phyloP scores from a whole-genome alignment of 306 rosid species.

The Dryas alaskensis region DNA sequence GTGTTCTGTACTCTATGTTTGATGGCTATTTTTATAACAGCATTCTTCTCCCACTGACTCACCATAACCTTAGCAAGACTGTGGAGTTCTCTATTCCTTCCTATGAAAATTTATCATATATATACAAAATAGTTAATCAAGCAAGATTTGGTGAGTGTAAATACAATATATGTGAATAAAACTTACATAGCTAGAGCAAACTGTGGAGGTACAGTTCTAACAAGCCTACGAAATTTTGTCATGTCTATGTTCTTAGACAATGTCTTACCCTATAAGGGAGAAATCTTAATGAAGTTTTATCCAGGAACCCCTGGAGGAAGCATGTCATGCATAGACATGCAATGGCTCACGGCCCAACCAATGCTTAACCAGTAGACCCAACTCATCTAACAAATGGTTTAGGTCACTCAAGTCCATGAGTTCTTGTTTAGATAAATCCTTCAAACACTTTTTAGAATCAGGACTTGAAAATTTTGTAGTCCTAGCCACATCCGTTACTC shows the following conservation, averaged over 20 bases:
- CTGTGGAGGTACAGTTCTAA: conserved; percentile 82
- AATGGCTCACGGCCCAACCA: conserved; percentile 90
- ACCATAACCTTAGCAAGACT: conserved; percentile 85
- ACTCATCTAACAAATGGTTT: conserved; percentile 66
- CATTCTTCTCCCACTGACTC: conserved; percentile 81
- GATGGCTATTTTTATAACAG: conserved; percentile 84
- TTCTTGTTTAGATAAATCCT: conserved; percentile 56
- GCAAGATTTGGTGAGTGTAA: conserved; percentile 13
- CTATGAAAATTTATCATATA: conserved; percentile 34
- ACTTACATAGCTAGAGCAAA: conserved; percentile 76
- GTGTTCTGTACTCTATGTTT: conserved; percentile 89
- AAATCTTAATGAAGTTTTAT: conserved; percentile 73
- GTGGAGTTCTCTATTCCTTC: conserved; percentile 85
- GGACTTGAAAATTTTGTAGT: conserved; percentile 28
- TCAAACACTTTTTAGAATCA: conserved; percentile 41
- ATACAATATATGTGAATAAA: conserved; percentile 24
- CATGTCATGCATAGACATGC: conserved; percentile 86
- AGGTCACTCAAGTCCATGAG: conserved; percentile 56
- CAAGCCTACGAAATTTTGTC: conserved; percentile 64
- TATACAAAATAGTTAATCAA: conserved; percentile 14
- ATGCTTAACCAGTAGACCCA: conserved; percentile 81
- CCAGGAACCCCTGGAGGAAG: conserved; percentile 64
- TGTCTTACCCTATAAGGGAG: conserved; percentile 67
- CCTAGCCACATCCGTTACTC: conserved; percentile 28
- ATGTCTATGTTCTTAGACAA: conserved; percentile 52